Evolutionary conservation across 331 rosid genomes (phyloP), one percentile per base, ranked within the genome.

Genomic region (Telfairia occidentalis): DNA sequence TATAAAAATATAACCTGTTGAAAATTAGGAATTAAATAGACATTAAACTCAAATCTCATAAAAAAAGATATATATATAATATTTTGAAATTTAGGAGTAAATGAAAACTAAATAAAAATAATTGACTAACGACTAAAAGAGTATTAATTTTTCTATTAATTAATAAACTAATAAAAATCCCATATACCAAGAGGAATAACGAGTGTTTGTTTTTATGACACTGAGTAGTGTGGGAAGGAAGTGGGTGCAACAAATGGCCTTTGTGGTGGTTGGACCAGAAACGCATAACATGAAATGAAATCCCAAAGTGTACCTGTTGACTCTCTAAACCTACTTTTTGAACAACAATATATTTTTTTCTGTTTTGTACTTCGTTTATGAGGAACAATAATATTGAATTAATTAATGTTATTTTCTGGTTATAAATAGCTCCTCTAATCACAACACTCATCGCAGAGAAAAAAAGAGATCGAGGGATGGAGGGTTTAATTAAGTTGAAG

Each of bases 161-260:
- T n/a, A n/a, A n/a, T n/a, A n/a, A n/a, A n/a, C n/a, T n/a, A n/a
- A n/a, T n/a, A n/a, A n/a, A n/a, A n/a, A n/a, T n/a, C n/a, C n/a
- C n/a, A n/a, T n/a, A n/a, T n/a, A n/a, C n/a, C n/a, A n/a, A n/a
- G n/a, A n/a, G n/a, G n/a, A n/a, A n/a, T n/a, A n/a, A n/a, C n/a
- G n/a, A n/a, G n/a, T n/a, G 42, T 60, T 16, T 30, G 28, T 8
- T 63, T 2, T 30, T 2, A 30, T 60, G 69, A 34, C 26, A 28
- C 32, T 10, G 2, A 60, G 23, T 7, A 60, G 43, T 15, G 7
- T 7, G 30, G 9, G 2, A 29, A 57, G 30, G 5, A 18, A 90
- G 92, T 90, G 90, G 97, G 91, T 93, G 91, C 87, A 90, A 90
- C 97, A 86, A 93, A 89, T 89, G 78, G 83, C 80, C 81, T 75